phyloP scores from a whole-genome alignment of 306 rosid genomes.

The Acacia melanoxylon region DNA sequence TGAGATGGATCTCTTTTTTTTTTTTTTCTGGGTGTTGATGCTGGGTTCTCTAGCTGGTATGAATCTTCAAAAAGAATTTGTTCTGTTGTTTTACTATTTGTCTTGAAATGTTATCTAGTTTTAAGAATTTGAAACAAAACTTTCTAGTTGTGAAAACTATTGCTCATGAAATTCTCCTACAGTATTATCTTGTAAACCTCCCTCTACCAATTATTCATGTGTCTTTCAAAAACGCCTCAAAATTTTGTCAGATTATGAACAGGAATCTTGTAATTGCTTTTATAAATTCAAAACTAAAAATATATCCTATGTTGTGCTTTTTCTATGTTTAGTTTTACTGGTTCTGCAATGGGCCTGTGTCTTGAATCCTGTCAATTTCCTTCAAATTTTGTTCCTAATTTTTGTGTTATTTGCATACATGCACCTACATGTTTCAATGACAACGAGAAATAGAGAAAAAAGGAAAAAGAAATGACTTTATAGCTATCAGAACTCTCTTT shows the following conservation, averaged over 20 bases:
- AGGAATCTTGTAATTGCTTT: background rate
- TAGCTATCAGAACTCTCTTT: background rate
- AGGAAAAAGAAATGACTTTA: background rate
- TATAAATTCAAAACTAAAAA: background rate
- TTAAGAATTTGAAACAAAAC: background rate
- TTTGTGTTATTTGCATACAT: background rate
- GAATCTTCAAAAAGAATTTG: background rate
- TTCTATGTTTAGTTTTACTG: constrained; percentile 4
- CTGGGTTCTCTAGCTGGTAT: background rate
- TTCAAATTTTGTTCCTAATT: background rate
- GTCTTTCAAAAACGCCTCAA: background rate
- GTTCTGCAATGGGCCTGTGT: background rate
- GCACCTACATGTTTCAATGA: background rate
- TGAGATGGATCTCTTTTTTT: too few relatives aligned
- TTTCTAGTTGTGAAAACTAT: background rate
- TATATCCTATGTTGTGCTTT: background rate
- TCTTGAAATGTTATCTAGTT: background rate
- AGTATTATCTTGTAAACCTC: background rate
- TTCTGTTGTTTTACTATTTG: background rate
- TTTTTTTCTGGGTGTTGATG: too few relatives aligned
- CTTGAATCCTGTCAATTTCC: constrained; percentile 2
- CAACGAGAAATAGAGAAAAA: background rate
- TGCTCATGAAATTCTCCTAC: background rate
- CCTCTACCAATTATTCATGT: background rate
- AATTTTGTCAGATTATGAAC: background rate